Percentiles rank a stretch among this genome's conserved stretches.
phyloP scores from a whole-genome alignment of 1,139 yeast genomes.

The Nakaseomyces nivariensis region DNA sequence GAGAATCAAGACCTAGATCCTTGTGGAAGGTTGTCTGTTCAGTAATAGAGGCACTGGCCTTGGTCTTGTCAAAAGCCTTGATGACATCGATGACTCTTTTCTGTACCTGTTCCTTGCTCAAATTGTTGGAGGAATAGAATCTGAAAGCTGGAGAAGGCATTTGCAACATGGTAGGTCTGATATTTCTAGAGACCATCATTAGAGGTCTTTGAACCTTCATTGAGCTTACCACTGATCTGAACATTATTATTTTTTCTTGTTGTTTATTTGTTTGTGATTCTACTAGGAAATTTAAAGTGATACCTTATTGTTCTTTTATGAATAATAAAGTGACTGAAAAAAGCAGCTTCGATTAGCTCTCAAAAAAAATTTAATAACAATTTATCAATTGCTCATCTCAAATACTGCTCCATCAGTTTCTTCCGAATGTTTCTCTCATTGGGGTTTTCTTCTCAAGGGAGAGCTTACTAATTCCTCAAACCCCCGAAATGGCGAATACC shows the following conservation, averaged over 20 bases:
- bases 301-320: too few species aligned
- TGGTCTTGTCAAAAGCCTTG: slow-evolving; percentile 24
- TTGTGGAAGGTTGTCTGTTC: slow-evolving; percentile 27
- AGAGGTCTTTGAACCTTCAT: background rate
- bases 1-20: slow-evolving; percentile 60
- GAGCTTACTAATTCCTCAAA: too few species aligned
- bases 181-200: background rate
- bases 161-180: background rate
- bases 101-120: slow-evolving; percentile 3
- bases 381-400: too few species aligned
- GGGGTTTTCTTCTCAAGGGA: too few species aligned
- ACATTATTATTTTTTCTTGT: background rate
- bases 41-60: slow-evolving; percentile 22
- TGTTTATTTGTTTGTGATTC: background rate
- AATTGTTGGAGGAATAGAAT: slow-evolving; percentile 3
- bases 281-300: too few species aligned
- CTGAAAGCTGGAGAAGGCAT: background rate
- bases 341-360: background rate
- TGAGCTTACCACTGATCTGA: slow-evolving; percentile 1
- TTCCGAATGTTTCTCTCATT: too few species aligned
- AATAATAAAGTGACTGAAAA: too few species aligned
- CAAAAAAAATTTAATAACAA: too few species aligned
- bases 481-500: too few species aligned
- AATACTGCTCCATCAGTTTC: too few species aligned
- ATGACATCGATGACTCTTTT: slow-evolving; percentile 19